A percentile compares a stretch with the other conserved stretches of the same genome.
phyloP scores from a whole-genome alignment of 495 filamentous ascomycete species.

The Xylaria palmicola region DNA sequence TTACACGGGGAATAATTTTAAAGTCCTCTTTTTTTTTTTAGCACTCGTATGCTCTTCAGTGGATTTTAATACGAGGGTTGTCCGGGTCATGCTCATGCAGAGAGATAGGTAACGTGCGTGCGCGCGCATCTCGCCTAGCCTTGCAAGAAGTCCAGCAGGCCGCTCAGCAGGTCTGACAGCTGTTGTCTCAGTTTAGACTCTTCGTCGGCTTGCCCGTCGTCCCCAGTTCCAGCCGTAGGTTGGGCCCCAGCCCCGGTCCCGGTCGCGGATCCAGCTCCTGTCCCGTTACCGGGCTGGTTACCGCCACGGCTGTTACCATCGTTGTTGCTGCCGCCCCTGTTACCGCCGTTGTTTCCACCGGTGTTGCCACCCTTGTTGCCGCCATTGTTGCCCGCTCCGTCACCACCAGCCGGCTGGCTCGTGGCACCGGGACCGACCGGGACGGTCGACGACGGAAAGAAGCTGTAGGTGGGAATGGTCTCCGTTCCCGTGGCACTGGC shows the following conservation, averaged over 20 bases:
- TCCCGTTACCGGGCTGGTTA: neutral
- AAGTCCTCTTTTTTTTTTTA: too few relatives aligned
- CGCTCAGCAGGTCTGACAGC: neutral
- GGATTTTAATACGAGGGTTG: too few relatives aligned
- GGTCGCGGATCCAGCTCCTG: neutral
- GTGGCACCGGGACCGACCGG: neutral
- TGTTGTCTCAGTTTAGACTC: neutral
- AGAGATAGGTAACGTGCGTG: too few relatives aligned
- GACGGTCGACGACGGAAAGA: conserved; percentile 6
- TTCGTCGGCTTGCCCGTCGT: neutral
- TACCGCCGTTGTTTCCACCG: neutral
- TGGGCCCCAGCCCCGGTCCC: neutral
- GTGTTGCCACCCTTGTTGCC: neutral
- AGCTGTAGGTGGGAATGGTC: neutral
- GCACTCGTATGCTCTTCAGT: too few relatives aligned
- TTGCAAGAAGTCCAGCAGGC: conserved; percentile 1
- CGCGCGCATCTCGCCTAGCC: neutral
- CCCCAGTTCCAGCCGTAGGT: neutral
- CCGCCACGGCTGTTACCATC: neutral
- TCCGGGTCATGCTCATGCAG: too few relatives aligned
- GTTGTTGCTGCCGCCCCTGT: neutral
- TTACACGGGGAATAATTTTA: too few relatives aligned
- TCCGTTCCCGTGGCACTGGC: neutral
- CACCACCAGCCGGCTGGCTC: neutral
- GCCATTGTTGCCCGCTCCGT: neutral